Percentiles rank a stretch among this genome's conserved stretches.
phyloP scores from a whole-genome alignment of 805 yeast genomes.

The Phaffomyces antillensis region DNA sequence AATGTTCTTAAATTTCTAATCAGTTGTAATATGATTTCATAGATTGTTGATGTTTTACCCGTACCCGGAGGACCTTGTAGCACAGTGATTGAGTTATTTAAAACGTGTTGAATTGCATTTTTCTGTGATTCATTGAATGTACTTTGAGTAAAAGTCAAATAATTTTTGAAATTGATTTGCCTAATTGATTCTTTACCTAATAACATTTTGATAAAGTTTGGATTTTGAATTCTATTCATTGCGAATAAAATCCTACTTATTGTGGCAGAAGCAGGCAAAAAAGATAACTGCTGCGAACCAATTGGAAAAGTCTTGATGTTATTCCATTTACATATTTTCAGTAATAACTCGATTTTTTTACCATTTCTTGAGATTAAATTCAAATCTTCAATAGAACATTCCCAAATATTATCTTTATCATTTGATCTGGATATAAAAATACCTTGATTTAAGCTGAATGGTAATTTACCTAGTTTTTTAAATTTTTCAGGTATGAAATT shows the following conservation, averaged over 20 bases:
- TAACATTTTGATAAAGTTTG: slow-evolving; percentile 44
- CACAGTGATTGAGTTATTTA: slow-evolving; percentile 36
- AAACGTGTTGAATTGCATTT: slow-evolving; percentile 31
- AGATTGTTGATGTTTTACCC: slow-evolving; percentile 68
- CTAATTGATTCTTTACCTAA: slow-evolving; percentile 48
- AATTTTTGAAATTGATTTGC: slow-evolving; percentile 52
- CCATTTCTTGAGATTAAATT: slow-evolving; percentile 26
- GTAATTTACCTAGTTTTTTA: slow-evolving; percentile 46
- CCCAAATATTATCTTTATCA: slow-evolving; percentile 52
- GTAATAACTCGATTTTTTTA: slow-evolving; percentile 33
- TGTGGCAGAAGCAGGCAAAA: slow-evolving; percentile 59
- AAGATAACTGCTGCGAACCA: slow-evolving; percentile 30
- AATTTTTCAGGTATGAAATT: slow-evolving; percentile 44
- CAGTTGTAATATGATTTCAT: slow-evolving; percentile 53
- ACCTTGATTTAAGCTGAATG: slow-evolving; percentile 53
- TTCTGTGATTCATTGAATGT: slow-evolving; percentile 53
- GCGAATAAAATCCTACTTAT: slow-evolving; percentile 58
- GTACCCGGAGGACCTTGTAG: slow-evolving; percentile 83
- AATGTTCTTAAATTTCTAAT: slow-evolving; percentile 46
- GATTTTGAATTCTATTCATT: slow-evolving; percentile 52
- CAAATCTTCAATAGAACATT: slow-evolving; percentile 44
- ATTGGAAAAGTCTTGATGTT: slow-evolving; percentile 38
- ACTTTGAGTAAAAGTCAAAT: slow-evolving; percentile 41
- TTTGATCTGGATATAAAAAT: slow-evolving; percentile 41
- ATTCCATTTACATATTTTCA: slow-evolving; percentile 57